Evolutionary conservation across 495 filamentous ascomycete genomes (phyloP).

Genomic region (Symbiotaphrina buchneri): DNA sequence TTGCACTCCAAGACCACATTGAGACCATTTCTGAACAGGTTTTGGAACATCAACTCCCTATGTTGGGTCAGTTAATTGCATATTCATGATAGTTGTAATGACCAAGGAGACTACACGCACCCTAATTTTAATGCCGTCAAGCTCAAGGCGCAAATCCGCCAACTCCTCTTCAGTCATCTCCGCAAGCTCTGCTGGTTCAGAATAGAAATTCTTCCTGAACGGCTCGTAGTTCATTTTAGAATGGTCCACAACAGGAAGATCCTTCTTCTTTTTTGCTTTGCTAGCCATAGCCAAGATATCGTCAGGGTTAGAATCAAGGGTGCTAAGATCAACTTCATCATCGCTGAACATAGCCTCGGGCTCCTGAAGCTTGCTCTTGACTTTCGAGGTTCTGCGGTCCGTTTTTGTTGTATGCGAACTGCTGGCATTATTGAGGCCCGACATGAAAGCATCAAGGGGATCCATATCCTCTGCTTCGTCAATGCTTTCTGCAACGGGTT

Average conservation of each 20-base stretch:
- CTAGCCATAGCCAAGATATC: conserved; percentile 71
- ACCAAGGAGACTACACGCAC: not conserved
- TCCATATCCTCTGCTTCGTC: conserved; percentile 53
- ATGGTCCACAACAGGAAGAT: conserved; percentile 72
- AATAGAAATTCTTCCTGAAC: conserved; percentile 86
- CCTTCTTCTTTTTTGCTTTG: conserved; percentile 86
- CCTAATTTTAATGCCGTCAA: conserved; percentile 82
- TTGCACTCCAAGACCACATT: conserved; percentile 72
- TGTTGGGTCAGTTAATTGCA: not conserved
- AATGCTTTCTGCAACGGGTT: conserved; percentile 13
- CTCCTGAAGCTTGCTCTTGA: conserved; percentile 23
- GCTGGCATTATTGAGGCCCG: conserved; percentile 36
- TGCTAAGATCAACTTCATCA: conserved; percentile 51
- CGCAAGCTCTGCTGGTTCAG: conserved; percentile 62
- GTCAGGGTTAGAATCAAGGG: conserved; percentile 52
- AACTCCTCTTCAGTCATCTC: conserved; percentile 76
- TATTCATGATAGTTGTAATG: not conserved
- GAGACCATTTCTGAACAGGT: conserved; percentile 89
- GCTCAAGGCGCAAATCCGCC: conserved; percentile 55
- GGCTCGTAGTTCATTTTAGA: conserved; percentile 61
- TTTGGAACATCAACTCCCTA: conserved; percentile 67
- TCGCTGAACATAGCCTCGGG: conserved; percentile 74
- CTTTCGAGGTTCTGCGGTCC: conserved; percentile 8
- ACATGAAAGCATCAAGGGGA: conserved; percentile 93
- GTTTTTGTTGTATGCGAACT: conserved; percentile 8